A percentile compares a stretch with the other conserved stretches of the same genome.
These are phyloP conservation scores for Colletotrichum godetiae DNA, from an alignment of 2,329 filamentous ascomycete species.

Conservation along the genomic window DNA sequence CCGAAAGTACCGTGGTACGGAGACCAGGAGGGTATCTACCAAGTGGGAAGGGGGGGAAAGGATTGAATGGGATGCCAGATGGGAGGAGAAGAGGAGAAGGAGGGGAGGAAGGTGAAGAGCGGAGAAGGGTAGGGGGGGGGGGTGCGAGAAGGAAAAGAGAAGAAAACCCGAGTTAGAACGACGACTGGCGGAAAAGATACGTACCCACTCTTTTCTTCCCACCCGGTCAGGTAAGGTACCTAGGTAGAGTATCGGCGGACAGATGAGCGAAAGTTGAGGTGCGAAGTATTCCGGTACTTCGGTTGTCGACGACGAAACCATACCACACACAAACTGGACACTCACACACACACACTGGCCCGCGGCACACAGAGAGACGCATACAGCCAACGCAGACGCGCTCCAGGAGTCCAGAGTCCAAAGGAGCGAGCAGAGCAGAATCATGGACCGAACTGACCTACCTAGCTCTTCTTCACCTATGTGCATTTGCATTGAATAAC, in stretches of 20 bases:
- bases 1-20: constrained; percentile 10
- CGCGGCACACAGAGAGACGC: neutral
- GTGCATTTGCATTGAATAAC: neutral
- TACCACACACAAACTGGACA: neutral
- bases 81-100: neutral
- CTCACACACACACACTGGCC: neutral
- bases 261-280: neutral
- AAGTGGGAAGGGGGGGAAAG: constrained; percentile 3
- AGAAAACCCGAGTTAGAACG: neutral
- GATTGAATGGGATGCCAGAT: constrained; percentile 20
- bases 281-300: constrained; percentile 1
- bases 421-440: neutral
- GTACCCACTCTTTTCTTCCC: neutral
- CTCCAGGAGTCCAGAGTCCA: neutral
- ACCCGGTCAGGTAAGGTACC: no score
- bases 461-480: no score
- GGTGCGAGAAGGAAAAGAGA: neutral
- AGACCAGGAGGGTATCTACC: constrained; percentile 4
- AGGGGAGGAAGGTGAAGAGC: neutral
- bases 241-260: neutral
- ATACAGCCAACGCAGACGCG: neutral
- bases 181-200: neutral
- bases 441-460: neutral
- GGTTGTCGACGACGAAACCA: neutral
- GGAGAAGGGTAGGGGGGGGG: neutral